Base-by-base conservation (phyloP, 805 yeast genomes). In the Candida insectorum region DNA sequence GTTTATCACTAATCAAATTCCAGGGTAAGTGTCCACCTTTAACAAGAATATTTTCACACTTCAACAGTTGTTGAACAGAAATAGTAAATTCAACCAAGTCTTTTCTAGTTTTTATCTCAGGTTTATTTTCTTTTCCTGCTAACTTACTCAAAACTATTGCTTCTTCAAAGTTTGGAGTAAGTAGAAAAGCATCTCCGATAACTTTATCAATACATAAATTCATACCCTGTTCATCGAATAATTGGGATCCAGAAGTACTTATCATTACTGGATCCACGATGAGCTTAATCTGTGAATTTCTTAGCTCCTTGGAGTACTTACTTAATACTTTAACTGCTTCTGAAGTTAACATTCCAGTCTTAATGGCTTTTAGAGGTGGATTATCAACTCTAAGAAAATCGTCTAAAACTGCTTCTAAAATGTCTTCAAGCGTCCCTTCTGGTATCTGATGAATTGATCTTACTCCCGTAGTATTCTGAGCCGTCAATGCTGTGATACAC, bases 241-340 rank as follows among this genome's bases (percentile, higher is more conserved):
- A 61, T 3, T 60, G 51, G 13, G 75, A 70, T 1, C 96, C 96
- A 0, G 93, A 77, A 0, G 95, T 85, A 3, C 93, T 78, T 7
- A 82, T 79, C 75, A 87, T 73, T 4, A 87, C 95, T 0, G 96
- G 95, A 52, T 87, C 96, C 26, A 87, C 66, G 2, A 85, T 77
- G 14, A 86, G 44, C 36, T 49, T 52, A 16, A 65, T 48, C 1
- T 36, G 33, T 10, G 47, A 32, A 5, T 45, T 26, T 4, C 59
- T 49, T 23, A 66, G 56, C 20, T 54, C 45, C 1, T 46, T 49
- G 17, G 75, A 38, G 30, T 59, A 56, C 5, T 57, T 58, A 4
- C 52, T 43, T 26, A 84, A 57, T 0, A 69, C 73, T 2, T 56
- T 58, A 9, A 79, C 68, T 0, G 85, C 78, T 20, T 69, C 78